These are phyloP conservation scores for Leptomonas seymouri DNA, from an alignment of 208 protist species.

Conservation along the genomic window DNA sequence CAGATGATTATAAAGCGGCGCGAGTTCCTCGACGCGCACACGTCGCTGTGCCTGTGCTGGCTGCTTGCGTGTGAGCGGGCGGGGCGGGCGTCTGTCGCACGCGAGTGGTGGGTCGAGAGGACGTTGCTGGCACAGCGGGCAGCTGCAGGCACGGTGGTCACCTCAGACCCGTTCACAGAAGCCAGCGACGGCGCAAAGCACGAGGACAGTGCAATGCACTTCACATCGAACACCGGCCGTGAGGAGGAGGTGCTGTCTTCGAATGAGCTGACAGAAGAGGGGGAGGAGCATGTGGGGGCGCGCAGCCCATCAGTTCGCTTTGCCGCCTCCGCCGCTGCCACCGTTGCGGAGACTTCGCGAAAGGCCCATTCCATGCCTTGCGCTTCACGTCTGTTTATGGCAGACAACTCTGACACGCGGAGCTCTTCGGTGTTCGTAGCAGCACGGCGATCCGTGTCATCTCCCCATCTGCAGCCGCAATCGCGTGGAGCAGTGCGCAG, in stretches of 20 bases:
- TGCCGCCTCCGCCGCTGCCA: too few relatives aligned
- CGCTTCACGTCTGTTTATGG: not conserved
- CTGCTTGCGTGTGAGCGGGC: conserved; percentile 19
- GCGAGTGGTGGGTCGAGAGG: conserved; percentile 21
- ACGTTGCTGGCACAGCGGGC: conserved; percentile 9
- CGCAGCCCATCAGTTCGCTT: conserved; percentile 11
- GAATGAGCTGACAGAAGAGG: conserved; percentile 22
- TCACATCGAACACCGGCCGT: conserved; percentile 12
- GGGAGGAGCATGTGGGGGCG: not conserved
- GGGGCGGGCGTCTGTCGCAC: conserved; percentile 16
- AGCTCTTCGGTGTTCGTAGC: not conserved
- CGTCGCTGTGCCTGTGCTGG: conserved; percentile 21
- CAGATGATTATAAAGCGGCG: conserved; percentile 47
- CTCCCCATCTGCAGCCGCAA: not conserved
- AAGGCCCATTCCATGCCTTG: conserved; percentile 3
- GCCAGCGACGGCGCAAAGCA: conserved; percentile 3
- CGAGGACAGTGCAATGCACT: conserved; percentile 25
- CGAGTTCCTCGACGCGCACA: conserved; percentile 33
- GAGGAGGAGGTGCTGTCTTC: conserved; percentile 31
- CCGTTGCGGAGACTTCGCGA: not conserved
- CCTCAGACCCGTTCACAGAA: not conserved
- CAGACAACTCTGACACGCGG: not conserved
- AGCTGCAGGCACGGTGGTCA: not conserved
- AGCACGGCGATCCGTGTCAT: not conserved
- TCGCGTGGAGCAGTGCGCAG: not conserved